phyloP scores from a whole-genome alignment of 2,329 filamentous ascomycete species.

The Xylariales sp. region DNA sequence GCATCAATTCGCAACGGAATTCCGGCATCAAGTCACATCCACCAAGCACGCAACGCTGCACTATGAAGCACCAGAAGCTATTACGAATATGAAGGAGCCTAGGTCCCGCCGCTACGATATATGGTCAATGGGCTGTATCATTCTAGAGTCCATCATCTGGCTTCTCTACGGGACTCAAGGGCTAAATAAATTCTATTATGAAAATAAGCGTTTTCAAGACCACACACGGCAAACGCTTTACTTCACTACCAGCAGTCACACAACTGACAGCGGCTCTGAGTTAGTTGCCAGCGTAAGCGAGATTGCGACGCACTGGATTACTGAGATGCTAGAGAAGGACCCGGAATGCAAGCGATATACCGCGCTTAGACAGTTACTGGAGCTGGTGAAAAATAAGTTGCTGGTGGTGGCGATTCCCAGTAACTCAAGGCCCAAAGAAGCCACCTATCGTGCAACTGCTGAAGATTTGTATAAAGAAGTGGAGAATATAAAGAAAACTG shows the following conservation, averaged over 20 bases:
- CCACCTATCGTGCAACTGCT: slow-evolving; percentile 2
- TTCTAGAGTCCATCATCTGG: slow-evolving; percentile 47
- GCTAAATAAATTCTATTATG: slow-evolving; percentile 25
- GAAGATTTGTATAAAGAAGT: slow-evolving; percentile 7
- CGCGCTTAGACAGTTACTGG: slow-evolving; percentile 22
- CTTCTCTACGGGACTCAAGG: slow-evolving; percentile 33
- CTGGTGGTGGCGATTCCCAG: slow-evolving; percentile 25
- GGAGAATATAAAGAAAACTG: background rate
- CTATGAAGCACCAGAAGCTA: slow-evolving; percentile 34
- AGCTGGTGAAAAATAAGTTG: slow-evolving; percentile 24
- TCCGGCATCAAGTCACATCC: slow-evolving; percentile 22
- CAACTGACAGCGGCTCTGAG: background rate
- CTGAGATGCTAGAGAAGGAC: slow-evolving; percentile 29
- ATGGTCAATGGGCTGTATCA: slow-evolving; percentile 48
- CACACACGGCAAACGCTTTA: slow-evolving; percentile 21
- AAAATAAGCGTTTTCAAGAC: background rate
- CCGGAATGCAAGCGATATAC: slow-evolving; percentile 22
- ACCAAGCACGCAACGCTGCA: slow-evolving; percentile 30
- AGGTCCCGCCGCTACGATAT: slow-evolving; percentile 44
- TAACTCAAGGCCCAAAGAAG: background rate
- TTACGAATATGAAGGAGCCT: background rate
- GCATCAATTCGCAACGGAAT: slow-evolving; percentile 28
- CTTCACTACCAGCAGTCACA: slow-evolving; percentile 9
- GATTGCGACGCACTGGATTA: slow-evolving; percentile 25
- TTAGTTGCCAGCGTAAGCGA: slow-evolving; percentile 22